phyloP scores from a whole-genome alignment of 2,329 filamentous ascomycete species.

The Talaromyces sp. region DNA sequence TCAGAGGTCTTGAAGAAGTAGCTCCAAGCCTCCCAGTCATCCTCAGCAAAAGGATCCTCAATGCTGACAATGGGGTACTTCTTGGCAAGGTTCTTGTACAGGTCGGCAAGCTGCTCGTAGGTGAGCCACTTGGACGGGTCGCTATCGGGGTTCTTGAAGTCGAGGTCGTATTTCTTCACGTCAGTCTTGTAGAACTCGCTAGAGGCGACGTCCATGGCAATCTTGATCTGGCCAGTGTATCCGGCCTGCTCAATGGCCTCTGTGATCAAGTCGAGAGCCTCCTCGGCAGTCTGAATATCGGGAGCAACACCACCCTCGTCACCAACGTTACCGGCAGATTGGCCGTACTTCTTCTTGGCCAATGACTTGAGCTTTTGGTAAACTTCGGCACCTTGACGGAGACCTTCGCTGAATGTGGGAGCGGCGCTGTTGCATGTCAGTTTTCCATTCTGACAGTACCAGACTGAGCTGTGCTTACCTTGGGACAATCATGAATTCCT shows the following conservation, averaged over 20 bases:
- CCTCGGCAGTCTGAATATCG: constrained; percentile 94
- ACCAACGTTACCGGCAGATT: constrained; percentile 97
- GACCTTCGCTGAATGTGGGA: constrained; percentile 86
- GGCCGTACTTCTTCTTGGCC: constrained; percentile 99
- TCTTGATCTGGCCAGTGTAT: constrained; percentile 94
- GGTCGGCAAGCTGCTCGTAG: constrained; percentile 90
- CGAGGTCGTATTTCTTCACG: constrained; percentile 98
- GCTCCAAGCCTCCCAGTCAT: constrained; percentile 99
- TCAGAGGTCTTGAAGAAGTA: constrained; percentile 99
- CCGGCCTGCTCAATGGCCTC: constrained; percentile 91
- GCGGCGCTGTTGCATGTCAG: constrained; percentile 54
- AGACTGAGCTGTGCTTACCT: constrained; percentile 51
- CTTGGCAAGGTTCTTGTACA: constrained; percentile 80
- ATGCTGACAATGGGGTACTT: constrained; percentile 99
- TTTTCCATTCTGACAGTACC: neutral
- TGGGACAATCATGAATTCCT: constrained; percentile 94
- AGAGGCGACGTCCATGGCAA: constrained; percentile 98
- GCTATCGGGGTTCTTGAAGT: constrained; percentile 99
- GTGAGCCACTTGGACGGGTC: constrained; percentile 97
- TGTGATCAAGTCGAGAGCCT: constrained; percentile 94
- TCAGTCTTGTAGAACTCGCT: constrained; percentile 99
- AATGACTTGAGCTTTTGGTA: constrained; percentile 97
- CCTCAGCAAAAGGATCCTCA: constrained; percentile 98
- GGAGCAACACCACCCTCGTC: constrained; percentile 99
- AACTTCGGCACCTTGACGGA: constrained; percentile 94